Base-by-base conservation (phyloP, 257 asterid genomes). In the Nicotiana knightiana region DNA sequence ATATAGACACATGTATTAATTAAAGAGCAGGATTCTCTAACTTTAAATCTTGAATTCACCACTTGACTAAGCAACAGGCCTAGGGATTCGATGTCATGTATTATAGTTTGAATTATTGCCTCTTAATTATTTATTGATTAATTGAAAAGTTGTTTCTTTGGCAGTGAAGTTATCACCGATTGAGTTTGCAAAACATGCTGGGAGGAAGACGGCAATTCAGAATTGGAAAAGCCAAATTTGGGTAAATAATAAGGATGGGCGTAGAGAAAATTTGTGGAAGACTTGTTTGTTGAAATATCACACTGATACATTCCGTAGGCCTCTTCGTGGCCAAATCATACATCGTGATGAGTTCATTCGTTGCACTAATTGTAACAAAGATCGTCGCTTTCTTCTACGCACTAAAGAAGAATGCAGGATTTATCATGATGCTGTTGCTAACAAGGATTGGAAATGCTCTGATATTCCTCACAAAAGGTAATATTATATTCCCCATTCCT, bases 311-410 rank as follows among this genome's bases (percentile, higher is more conserved):
- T 89, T 88, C 35, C 83, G 80, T 17, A 76, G 91, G 71, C 86
- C 90, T 2, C 16, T 62, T 10, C 82, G 88, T 53, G 68, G 83
- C 35, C 85, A 82, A 79, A 81, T 55, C 8, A 63, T 78, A 15
- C 93, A 91, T 53, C 90, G 88, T 3, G 90, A 91, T 51, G 92
- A 91, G 59, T 91, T 87, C n/a, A 16, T 84, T 2, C 21, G 54
- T 15, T 88, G 92, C 66, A 84, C 85, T 6, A 81, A 3, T 4
- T 88, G 89, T 46, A 65, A 58, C n/a, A 91, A 90, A 61, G 77
- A 83, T 5, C 90, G 90, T 4, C 63, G 90, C 1, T 88, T 88
- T 78, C 48, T 32, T n/a, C 77, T 84, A 51, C 82, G 89, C 5
- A 83, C 16, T 30, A 81, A 71, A 62, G 84, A 83, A 9, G 77